Evolutionary conservation across 192 early-diverging fungal genomes (phyloP).

Genomic region (Geranomyces variabilis): DNA sequence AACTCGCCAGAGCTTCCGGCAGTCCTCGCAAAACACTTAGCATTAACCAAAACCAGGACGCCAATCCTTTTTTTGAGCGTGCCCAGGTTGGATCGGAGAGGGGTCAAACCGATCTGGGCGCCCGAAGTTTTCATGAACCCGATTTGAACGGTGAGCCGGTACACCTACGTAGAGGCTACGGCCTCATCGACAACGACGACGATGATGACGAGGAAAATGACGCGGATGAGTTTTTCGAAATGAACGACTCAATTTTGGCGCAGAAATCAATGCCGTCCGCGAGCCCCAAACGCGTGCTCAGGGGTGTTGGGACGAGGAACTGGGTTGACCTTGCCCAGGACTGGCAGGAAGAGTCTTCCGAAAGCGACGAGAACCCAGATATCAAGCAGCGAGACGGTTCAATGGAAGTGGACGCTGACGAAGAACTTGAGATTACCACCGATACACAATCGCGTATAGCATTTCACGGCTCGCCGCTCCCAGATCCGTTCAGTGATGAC

Average conservation of each 20-base stretch:
- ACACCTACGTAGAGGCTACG: background rate
- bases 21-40: conserved; percentile 16
- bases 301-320: background rate
- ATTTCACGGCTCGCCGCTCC: no score
- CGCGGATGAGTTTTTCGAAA: conserved; percentile 30
- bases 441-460: no score
- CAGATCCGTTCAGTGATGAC: no score
- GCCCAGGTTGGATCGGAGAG: conserved; percentile 23
- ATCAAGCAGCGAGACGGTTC: no score
- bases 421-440: no score
- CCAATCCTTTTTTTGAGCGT: conserved; percentile 25
- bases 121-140: background rate
- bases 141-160: conserved; percentile 10
- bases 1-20: conserved; percentile 6
- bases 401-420: no score
- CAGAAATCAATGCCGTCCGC: no score
- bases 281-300: no score
- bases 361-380: no score
- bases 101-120: conserved; percentile 28
- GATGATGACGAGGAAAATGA: conserved; percentile 33
- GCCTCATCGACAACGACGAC: background rate
- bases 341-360: background rate
- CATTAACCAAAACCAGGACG: background rate
- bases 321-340: background rate
- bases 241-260: background rate